Evolutionary conservation across 225 moss, liverwort and hornwort genomes (phyloP).

Genomic region (Thuidium tamariscinum): DNA sequence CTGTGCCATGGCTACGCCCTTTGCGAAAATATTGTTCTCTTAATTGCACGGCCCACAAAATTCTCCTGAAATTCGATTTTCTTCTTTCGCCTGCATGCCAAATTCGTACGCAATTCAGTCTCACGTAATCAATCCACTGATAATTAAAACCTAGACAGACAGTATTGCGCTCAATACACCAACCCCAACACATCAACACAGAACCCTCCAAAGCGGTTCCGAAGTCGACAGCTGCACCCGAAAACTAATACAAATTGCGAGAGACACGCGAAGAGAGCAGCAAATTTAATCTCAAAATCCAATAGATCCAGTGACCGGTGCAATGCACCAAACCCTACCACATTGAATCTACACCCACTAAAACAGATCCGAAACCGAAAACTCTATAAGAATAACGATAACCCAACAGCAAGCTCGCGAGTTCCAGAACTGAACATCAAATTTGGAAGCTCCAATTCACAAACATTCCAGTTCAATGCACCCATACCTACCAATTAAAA

Average conservation of each 20-base stretch:
- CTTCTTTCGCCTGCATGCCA: not conserved
- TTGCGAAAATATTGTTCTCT: not conserved
- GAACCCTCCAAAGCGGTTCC: no score
- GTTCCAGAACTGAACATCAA: not conserved
- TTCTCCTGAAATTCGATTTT: not conserved
- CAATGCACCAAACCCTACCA: not conserved
- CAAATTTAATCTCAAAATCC: not conserved
- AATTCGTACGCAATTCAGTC: not conserved
- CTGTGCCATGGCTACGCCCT: not conserved
- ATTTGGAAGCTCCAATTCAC: not conserved
- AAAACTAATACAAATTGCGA: not conserved
- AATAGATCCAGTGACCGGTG: not conserved
- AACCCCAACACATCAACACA: not conserved
- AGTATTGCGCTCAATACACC: not conserved
- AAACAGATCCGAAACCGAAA: not conserved
- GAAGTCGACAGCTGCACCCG: not conserved
- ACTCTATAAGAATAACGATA: no score
- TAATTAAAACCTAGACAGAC: not conserved
- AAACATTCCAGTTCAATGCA: not conserved
- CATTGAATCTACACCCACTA: not conserved
- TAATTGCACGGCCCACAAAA: not conserved
- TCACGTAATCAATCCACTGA: not conserved
- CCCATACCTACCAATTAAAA: not conserved
- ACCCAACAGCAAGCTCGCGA: not conserved
- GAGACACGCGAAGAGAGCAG: not conserved